phyloP scores from a whole-genome alignment of 352 stramenopile species.

The Peronosclerospora sorghi region DNA sequence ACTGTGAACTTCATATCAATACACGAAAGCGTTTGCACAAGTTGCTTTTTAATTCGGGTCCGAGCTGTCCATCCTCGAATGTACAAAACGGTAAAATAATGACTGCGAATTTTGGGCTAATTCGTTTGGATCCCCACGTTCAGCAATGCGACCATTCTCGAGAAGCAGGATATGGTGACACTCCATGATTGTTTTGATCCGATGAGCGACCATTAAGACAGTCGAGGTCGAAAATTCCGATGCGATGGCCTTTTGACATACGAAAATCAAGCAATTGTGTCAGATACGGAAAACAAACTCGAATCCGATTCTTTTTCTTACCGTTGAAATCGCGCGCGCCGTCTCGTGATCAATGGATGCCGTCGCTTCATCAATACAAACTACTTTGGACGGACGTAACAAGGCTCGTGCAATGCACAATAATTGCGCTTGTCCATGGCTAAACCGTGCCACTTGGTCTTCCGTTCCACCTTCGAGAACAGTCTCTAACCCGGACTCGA shows the following conservation, averaged over 20 bases:
- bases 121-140: constrained; percentile 32
- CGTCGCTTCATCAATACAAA: constrained; percentile 96
- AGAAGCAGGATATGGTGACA: constrained; percentile 86
- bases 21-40: no score
- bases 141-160: constrained; percentile 68
- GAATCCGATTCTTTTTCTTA: constrained; percentile 61
- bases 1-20: no score
- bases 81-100: constrained; percentile 56
- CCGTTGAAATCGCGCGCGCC: constrained; percentile 38
- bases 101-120: constrained; percentile 27
- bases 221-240: constrained; percentile 88
- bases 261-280: no score
- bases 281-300: no score
- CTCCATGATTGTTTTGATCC: constrained; percentile 91
- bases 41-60: no score
- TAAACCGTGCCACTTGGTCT: no score
- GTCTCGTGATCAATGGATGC: constrained; percentile 58
- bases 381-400: constrained; percentile 80
- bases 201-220: constrained; percentile 90
- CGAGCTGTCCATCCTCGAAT: no score
- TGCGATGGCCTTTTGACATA: constrained; percentile 68
- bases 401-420: constrained; percentile 85
- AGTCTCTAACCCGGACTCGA: constrained; percentile 53
- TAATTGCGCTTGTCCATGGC: neutral
- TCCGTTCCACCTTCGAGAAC: constrained; percentile 83